Conservation (phyloP, 441 rosid genomes). For the Pelargonium citronellum region DNA sequence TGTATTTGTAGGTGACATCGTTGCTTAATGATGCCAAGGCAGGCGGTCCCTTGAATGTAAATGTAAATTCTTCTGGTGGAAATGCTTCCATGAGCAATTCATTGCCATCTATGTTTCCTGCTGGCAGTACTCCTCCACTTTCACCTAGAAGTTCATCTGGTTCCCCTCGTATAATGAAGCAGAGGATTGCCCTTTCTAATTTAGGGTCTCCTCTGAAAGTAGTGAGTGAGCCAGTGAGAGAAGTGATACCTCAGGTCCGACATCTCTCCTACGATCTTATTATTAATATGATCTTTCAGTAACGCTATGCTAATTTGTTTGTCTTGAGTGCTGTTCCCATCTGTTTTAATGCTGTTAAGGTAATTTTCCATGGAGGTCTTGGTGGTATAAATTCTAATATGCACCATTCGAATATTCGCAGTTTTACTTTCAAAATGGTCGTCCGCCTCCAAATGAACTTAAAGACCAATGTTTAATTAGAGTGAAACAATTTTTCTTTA, state of each 20-base stretch:
- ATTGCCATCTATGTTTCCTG: conserved; percentile 90
- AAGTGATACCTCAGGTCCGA: conserved; percentile 85
- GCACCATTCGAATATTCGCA: conserved; percentile 30
- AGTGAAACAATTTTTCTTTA: conserved; percentile 65
- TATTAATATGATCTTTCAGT: background rate
- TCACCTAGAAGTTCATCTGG: conserved; percentile 85
- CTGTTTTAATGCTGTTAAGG: conserved; percentile 8
- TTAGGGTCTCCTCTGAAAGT: conserved; percentile 81
- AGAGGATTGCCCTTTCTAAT: conserved; percentile 69
- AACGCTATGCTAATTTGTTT: conserved; percentile 8
- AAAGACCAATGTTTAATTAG: conserved; percentile 70
- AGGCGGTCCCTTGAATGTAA: conserved; percentile 59
- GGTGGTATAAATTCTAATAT: conserved; percentile 15
- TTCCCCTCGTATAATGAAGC: conserved; percentile 79
- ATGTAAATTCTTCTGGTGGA: conserved; percentile 51
- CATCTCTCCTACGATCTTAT: conserved; percentile 4
- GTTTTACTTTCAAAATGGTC: conserved; percentile 95
- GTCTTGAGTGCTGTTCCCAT: background rate
- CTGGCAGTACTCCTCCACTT: conserved; percentile 94
- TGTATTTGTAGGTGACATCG: conserved; percentile 48
- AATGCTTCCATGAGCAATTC: conserved; percentile 42
- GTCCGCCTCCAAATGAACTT: conserved; percentile 74
- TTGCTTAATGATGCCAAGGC: conserved; percentile 73
- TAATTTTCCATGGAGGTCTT: conserved; percentile 10
- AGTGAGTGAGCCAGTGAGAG: conserved; percentile 69